Evolutionary conservation across 1,284 basidiomycete genomes (phyloP).

Genomic region (Polyporus tsugae): DNA sequence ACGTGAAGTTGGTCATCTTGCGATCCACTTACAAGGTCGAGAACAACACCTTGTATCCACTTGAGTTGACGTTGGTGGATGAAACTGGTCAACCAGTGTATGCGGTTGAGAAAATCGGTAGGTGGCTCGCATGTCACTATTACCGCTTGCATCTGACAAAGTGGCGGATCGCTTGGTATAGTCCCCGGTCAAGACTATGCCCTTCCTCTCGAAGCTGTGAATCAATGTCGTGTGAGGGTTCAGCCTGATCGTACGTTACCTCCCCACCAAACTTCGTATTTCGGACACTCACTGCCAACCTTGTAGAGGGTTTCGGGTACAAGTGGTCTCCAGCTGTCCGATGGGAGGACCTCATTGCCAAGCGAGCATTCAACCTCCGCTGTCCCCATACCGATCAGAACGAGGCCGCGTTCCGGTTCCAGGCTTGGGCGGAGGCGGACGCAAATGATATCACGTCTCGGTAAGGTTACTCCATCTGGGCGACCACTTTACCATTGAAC

Average conservation of each 20-base stretch:
- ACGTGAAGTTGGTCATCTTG: conserved; percentile 95
- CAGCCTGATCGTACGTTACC: conserved; percentile 87
- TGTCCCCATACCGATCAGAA: conserved; percentile 85
- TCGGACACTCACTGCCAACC: conserved; percentile 21
- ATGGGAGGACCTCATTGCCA: conserved; percentile 91
- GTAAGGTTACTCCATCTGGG: conserved; percentile 47
- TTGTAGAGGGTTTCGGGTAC: conserved; percentile 91
- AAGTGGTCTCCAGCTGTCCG: conserved; percentile 92
- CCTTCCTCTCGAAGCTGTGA: conserved; percentile 92
- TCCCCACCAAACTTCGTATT: background rate
- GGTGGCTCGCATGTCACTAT: conserved; percentile 39
- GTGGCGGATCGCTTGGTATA: conserved; percentile 36
- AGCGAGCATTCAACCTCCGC: conserved; percentile 81
- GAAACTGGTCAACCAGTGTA: conserved; percentile 84
- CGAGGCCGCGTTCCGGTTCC: conserved; percentile 96
- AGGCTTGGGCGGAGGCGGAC: conserved; percentile 90
- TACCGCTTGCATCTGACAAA: background rate
- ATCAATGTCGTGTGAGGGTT: conserved; percentile 84
- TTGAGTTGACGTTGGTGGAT: conserved; percentile 94
- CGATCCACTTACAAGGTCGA: conserved; percentile 94
- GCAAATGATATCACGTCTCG: conserved; percentile 66
- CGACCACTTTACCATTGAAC: conserved; percentile 8
- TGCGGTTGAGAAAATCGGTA: conserved; percentile 86
- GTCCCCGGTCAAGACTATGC: conserved; percentile 90
- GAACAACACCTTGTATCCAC: conserved; percentile 92